These are phyloP conservation scores for Mycena sp. DNA, from an alignment of 1,284 basidiomycete species.

Conservation along the genomic window DNA sequence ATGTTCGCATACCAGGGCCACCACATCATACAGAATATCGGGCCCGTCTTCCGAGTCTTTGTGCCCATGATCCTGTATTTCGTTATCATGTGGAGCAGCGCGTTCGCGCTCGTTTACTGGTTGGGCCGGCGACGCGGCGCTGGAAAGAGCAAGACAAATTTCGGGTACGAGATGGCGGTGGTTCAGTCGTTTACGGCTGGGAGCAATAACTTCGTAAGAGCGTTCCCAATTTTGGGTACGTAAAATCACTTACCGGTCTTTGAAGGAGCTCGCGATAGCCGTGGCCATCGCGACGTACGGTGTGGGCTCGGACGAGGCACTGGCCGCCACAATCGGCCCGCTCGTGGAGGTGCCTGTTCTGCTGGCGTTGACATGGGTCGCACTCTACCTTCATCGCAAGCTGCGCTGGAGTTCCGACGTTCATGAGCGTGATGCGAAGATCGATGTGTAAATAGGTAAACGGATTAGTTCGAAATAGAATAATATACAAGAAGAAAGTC, in stretches of 20 bases:
- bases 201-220: constrained; percentile 66
- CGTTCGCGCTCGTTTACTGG: constrained; percentile 67
- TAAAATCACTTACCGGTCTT: no score
- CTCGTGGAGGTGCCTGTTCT: constrained; percentile 85
- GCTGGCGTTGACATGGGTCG: constrained; percentile 76
- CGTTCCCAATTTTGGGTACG: no score
- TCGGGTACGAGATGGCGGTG: constrained; percentile 75
- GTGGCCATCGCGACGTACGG: constrained; percentile 85
- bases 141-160: constrained; percentile 39
- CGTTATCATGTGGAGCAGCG: constrained; percentile 76
- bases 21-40: constrained; percentile 71
- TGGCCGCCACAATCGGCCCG: constrained; percentile 84
- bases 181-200: constrained; percentile 72
- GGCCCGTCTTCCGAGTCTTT: constrained; percentile 79
- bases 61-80: constrained; percentile 87
- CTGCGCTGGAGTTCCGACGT: constrained; percentile 53
- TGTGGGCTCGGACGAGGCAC: constrained; percentile 75
- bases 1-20: constrained; percentile 79
- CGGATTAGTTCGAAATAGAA: no score
- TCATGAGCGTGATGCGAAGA: neutral
- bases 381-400: constrained; percentile 60
- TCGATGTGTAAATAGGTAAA: neutral
- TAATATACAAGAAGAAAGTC: no score
- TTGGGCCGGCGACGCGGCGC: constrained; percentile 44
- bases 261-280: constrained; percentile 83